Evolutionary conservation across 345 rosid genomes (phyloP).

Genomic region (Syzygium oleosum): DNA sequence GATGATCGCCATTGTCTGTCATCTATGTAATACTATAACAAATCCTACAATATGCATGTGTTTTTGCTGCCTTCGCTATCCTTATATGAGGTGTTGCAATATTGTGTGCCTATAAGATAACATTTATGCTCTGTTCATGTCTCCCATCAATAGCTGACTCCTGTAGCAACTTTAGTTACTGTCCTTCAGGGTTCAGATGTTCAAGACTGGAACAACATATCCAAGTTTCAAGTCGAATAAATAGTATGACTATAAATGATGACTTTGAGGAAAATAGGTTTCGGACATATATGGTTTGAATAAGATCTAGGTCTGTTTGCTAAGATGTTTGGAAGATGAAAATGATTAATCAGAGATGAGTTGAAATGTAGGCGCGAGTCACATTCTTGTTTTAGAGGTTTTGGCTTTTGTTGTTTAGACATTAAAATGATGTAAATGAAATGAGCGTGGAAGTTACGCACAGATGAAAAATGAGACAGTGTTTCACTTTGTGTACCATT

Average conservation of each 20-base stretch:
- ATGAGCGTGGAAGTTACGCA: background rate
- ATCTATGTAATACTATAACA: no score
- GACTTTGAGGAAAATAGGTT: background rate
- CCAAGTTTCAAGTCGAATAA: background rate
- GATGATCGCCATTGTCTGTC: no score
- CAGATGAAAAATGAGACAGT: background rate
- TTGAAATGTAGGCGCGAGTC: background rate
- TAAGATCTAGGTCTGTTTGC: background rate
- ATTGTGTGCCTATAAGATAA: background rate
- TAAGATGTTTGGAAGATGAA: background rate
- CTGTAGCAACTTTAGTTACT: background rate
- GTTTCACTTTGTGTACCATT: no score
- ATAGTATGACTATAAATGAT: background rate
- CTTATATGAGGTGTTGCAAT: background rate
- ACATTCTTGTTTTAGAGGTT: background rate
- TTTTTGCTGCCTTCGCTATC: background rate
- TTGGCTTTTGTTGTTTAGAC: background rate
- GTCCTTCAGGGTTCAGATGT: slow-evolving; percentile 11
- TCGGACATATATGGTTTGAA: background rate
- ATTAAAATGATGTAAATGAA: background rate
- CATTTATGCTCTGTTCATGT: background rate
- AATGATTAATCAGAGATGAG: background rate
- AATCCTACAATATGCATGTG: background rate
- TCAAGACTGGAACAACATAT: background rate
- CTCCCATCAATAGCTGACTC: background rate